Conservation (phyloP, 31 red algal genomes). For the Bonnemaisonia californica region DNA sequence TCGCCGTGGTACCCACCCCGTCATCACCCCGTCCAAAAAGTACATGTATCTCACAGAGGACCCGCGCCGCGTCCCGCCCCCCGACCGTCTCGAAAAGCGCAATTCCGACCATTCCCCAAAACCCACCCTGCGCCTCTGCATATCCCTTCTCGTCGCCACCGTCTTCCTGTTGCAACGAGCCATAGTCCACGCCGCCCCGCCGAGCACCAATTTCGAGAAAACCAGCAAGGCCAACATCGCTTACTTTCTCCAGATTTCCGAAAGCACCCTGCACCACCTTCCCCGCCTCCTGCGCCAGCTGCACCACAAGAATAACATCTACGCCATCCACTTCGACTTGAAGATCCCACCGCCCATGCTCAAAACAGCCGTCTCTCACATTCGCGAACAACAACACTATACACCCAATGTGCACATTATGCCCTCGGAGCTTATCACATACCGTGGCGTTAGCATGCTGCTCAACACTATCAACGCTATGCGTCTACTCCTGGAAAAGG, state of each 20-base stretch:
- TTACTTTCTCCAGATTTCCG: conserved; percentile 79
- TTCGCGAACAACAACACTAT: neutral
- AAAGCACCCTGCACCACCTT: conserved; percentile 46
- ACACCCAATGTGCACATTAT: conserved; percentile 69
- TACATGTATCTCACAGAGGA: too few species aligned
- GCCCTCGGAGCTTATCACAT: conserved; percentile 76
- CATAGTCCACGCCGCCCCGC: neutral
- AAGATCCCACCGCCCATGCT: conserved; percentile 27
- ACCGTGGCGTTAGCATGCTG: conserved; percentile 75
- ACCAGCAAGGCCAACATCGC: conserved; percentile 60
- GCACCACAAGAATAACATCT: conserved; percentile 72
- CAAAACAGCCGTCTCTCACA: neutral
- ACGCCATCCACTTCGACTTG: conserved; percentile 81
- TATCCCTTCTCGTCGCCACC: neutral
- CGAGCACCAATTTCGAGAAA: neutral
- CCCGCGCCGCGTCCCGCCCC: too few species aligned
- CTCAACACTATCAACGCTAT: conserved; percentile 81
- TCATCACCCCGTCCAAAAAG: too few species aligned
- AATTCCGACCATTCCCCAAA: too few species aligned
- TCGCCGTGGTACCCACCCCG: too few species aligned
- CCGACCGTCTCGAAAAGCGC: too few species aligned
- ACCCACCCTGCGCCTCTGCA: neutral
- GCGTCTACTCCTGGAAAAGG: conserved; percentile 37
- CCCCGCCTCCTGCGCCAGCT: conserved; percentile 64
- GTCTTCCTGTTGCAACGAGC: neutral